These are phyloP conservation scores for Paramyrothecium sp. DNA, from an alignment of 2,329 filamentous ascomycete species.

Conservation along the genomic window DNA sequence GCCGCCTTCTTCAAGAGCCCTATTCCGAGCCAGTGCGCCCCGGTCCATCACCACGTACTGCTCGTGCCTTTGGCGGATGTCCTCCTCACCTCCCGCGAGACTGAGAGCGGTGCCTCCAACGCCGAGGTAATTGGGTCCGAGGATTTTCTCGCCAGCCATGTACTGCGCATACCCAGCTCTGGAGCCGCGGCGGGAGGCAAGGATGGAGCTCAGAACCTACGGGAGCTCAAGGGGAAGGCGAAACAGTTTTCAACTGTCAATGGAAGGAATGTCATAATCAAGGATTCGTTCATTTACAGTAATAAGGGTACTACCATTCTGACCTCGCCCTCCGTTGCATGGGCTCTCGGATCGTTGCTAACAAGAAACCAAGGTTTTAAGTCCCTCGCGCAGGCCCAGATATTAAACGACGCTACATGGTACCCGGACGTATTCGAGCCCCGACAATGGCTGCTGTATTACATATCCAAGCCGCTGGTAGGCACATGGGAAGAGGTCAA, in stretches of 20 bases:
- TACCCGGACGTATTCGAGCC: constrained; percentile 87
- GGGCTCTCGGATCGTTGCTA: constrained; percentile 15
- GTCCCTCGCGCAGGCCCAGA: constrained; percentile 81
- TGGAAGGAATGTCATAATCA: constrained; percentile 88
- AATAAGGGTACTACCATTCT: constrained; percentile 73
- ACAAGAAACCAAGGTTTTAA: constrained; percentile 70
- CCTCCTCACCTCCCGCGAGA: constrained; percentile 82
- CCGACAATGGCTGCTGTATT: constrained; percentile 94
- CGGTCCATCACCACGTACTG: constrained; percentile 87
- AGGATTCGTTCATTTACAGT: constrained; percentile 88
- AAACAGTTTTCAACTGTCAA: constrained; percentile 94
- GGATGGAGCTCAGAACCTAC: constrained; percentile 61
- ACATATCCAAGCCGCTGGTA: constrained; percentile 85
- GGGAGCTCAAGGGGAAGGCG: constrained; percentile 88
- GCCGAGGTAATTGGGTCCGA: constrained; percentile 83
- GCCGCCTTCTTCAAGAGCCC: constrained; percentile 98
- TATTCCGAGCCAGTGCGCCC: constrained; percentile 85
- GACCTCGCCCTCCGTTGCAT: background rate
- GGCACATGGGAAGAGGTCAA: constrained; percentile 77
- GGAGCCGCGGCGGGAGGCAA: constrained; percentile 50
- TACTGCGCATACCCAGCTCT: constrained; percentile 74
- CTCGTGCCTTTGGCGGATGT: constrained; percentile 93
- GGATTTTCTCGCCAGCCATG: constrained; percentile 96
- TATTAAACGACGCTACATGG: constrained; percentile 81
- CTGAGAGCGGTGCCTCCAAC: constrained; percentile 75